These are phyloP conservation scores for Exophiala sideris DNA, from an alignment of 2,329 filamentous ascomycete species.

Conservation along the genomic window DNA sequence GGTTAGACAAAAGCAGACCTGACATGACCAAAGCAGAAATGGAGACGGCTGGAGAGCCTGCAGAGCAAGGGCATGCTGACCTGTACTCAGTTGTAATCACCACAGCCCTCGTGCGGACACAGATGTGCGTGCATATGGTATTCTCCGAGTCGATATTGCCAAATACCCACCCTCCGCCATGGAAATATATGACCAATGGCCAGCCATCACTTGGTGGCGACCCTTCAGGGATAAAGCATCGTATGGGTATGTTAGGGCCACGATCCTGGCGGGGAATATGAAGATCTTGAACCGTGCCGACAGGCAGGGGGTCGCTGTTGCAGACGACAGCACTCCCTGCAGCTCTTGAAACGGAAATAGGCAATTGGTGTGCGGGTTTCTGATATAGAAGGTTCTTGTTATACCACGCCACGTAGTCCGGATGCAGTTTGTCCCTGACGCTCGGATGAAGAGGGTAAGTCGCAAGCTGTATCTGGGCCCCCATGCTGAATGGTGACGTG, in stretches of 20 bases:
- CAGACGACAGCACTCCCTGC: conserved; percentile 54
- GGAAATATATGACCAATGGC: conserved; percentile 56
- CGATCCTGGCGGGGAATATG: conserved; percentile 37
- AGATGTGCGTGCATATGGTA: conserved; percentile 53
- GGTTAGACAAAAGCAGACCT: conserved; percentile 5
- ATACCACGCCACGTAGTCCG: conserved; percentile 54
- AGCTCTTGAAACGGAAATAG: conserved; percentile 50
- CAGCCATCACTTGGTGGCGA: conserved; percentile 41
- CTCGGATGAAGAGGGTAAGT: conserved; percentile 51
- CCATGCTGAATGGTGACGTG: conserved; percentile 18
- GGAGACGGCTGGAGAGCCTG: background rate
- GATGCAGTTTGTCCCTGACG: conserved; percentile 45
- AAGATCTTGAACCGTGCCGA: conserved; percentile 48
- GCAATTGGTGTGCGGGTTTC: conserved; percentile 55
- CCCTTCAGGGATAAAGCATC: conserved; percentile 52
- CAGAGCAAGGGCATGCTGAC: conserved; percentile 13
- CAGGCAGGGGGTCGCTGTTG: conserved; percentile 47
- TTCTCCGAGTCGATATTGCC: conserved; percentile 59
- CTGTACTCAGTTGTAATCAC: conserved; percentile 27
- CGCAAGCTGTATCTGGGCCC: conserved; percentile 28
- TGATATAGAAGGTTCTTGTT: conserved; percentile 50
- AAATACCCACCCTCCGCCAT: conserved; percentile 58
- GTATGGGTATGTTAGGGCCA: conserved; percentile 49
- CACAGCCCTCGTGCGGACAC: conserved; percentile 43
- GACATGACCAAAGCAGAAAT: background rate